phyloP scores from a whole-genome alignment of 805 yeast species.

The Komagataella mondaviorum region DNA sequence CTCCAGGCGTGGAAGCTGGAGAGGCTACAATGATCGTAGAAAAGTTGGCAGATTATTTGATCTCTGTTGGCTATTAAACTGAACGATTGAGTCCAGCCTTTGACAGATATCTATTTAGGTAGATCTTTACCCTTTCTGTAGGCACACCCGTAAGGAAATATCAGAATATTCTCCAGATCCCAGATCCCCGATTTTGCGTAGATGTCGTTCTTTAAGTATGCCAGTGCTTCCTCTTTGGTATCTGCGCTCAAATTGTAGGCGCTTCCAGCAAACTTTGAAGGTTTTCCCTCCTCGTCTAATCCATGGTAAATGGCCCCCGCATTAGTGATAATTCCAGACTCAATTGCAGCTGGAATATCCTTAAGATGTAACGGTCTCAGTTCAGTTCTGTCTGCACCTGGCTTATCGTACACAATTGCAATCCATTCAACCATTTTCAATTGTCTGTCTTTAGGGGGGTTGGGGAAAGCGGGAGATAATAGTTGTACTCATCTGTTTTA shows the following conservation, averaged over 20 bases:
- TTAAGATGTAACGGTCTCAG: constrained; percentile 41
- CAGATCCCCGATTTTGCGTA: constrained; percentile 58
- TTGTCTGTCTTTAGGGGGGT: neutral
- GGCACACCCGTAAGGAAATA: constrained; percentile 40
- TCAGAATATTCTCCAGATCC: constrained; percentile 53
- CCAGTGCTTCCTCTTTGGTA: constrained; percentile 50
- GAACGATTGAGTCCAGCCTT: neutral
- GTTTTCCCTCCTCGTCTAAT: constrained; percentile 22
- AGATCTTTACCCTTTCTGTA: constrained; percentile 24
- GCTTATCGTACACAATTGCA: constrained; percentile 59
- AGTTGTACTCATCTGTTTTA: neutral
- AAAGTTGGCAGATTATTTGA: constrained; percentile 89
- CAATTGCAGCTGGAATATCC: constrained; percentile 27
- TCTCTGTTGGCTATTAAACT: constrained; percentile 64
- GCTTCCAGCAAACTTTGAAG: constrained; percentile 53
- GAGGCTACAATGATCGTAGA: constrained; percentile 93
- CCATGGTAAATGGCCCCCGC: constrained; percentile 41
- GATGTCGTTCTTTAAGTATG: constrained; percentile 47
- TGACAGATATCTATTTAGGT: constrained; percentile 2
- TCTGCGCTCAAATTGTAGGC: constrained; percentile 51
- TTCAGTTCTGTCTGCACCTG: constrained; percentile 41
- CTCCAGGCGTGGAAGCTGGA: constrained; percentile 82
- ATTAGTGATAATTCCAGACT: constrained; percentile 28
- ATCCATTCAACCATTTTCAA: constrained; percentile 43
- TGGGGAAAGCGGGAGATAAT: neutral